A percentile compares a stretch with the other conserved stretches of the same genome.
Conservation (phyloP, 345 rosid species). For the Camelina sativa region DNA sequence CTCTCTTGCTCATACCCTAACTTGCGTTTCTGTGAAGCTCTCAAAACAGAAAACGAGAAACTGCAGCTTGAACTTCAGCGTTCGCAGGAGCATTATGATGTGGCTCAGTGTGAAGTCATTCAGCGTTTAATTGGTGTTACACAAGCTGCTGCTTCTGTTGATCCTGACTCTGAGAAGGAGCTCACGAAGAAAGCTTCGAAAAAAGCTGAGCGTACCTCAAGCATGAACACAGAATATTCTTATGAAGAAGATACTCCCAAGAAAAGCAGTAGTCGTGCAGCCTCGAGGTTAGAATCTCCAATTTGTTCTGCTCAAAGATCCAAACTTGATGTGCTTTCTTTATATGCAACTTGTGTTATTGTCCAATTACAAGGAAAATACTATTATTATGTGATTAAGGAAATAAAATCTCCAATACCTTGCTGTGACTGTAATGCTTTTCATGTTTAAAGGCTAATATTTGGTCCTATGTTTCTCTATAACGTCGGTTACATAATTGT, state of each 20-base stretch:
- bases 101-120: conserved; percentile 84
- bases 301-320: neutral
- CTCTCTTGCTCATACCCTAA: conserved; percentile 90
- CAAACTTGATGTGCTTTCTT: neutral
- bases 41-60: conserved; percentile 75
- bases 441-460: conserved; percentile 10
- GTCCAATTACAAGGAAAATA: neutral
- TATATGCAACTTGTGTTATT: conserved; percentile 11
- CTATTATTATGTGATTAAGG: neutral
- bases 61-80: conserved; percentile 81
- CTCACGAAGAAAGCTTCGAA: conserved; percentile 56
- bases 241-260: conserved; percentile 52
- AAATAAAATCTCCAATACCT: neutral
- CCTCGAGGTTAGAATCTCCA: conserved; percentile 65
- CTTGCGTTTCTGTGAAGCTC: conserved; percentile 79
- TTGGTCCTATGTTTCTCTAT: conserved; percentile 14
- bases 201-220: conserved; percentile 53
- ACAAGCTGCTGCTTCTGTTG: conserved; percentile 60
- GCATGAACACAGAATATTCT: conserved; percentile 52
- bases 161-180: conserved; percentile 48
- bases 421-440: conserved; percentile 9
- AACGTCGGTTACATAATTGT: conserved; percentile 18
- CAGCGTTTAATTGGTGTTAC: conserved; percentile 87
- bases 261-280: conserved; percentile 54
- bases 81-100: conserved; percentile 84